A percentile compares a stretch with the other conserved stretches of the same genome.
phyloP scores from a whole-genome alignment of 2,329 filamentous ascomycete species.

The Chrysosporium queenslandicum region DNA sequence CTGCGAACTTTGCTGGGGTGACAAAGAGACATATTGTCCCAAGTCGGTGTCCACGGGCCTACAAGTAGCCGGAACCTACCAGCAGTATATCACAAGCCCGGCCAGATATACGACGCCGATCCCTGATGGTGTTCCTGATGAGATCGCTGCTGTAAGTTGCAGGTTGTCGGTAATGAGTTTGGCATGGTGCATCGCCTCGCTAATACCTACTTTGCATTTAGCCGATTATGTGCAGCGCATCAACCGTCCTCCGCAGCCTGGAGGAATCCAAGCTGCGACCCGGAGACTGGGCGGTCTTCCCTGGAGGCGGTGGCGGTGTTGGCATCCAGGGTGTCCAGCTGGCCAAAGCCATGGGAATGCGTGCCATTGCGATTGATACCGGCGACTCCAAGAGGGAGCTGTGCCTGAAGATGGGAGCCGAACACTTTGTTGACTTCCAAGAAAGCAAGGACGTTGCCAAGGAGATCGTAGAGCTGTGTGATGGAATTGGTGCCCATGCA shows the following conservation, averaged over 20 bases:
- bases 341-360: constrained; percentile 47
- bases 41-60: constrained; percentile 41
- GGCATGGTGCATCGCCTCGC: neutral
- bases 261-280: constrained; percentile 42
- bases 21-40: constrained; percentile 45
- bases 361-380: constrained; percentile 47
- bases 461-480: constrained; percentile 39
- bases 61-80: constrained; percentile 40
- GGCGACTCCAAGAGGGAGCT: constrained; percentile 41
- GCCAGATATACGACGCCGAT: constrained; percentile 47
- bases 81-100: constrained; percentile 50
- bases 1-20: constrained; percentile 44
- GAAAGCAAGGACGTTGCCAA: constrained; percentile 28
- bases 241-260: constrained; percentile 50
- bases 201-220: neutral
- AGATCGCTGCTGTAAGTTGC: constrained; percentile 39
- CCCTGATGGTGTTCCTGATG: constrained; percentile 46
- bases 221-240: constrained; percentile 51
- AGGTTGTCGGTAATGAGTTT: neutral
- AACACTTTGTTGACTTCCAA: constrained; percentile 48
- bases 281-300: constrained; percentile 47
- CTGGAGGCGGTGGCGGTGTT: constrained; percentile 47
- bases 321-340: constrained; percentile 50
- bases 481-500: constrained; percentile 40
- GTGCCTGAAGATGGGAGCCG: constrained; percentile 43